phyloP scores from a whole-genome alignment of 2,329 filamentous ascomycete species.

The Torrubiella hemipterigena region DNA sequence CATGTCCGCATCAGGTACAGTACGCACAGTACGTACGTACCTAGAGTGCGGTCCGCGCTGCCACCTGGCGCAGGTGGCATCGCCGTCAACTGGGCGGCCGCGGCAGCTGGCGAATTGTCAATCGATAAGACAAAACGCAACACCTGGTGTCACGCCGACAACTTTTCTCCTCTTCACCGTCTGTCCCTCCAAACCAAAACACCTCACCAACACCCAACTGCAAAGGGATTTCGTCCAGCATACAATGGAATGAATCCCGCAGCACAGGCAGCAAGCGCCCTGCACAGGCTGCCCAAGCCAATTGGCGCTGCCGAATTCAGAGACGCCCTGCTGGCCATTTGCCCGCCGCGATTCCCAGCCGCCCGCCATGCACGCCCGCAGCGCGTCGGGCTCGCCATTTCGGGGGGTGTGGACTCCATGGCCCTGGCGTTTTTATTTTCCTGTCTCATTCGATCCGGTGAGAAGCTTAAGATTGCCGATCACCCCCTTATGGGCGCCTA shows the following conservation, averaged over 20 bases:
- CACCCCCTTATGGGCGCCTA: slow-evolving; percentile 28
- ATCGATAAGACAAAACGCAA: no score
- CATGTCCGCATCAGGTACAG: no score
- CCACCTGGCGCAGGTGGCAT: no score
- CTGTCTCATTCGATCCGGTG: slow-evolving; percentile 23
- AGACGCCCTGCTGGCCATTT: slow-evolving; percentile 37
- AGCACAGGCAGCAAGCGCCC: slow-evolving; percentile 17
- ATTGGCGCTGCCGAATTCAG: slow-evolving; percentile 24
- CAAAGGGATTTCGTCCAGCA: no score
- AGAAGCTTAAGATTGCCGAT: slow-evolving; percentile 28
- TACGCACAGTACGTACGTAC: no score
- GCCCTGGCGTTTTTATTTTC: slow-evolving; percentile 69
- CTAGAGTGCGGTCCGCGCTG: no score
- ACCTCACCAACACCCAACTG: no score
- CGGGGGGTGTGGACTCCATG: slow-evolving; percentile 97
- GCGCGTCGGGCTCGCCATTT: slow-evolving; percentile 58
- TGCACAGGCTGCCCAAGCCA: slow-evolving; percentile 25
- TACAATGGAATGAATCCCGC: slow-evolving; percentile 21
- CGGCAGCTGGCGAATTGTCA: no score
- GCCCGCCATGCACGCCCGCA: slow-evolving; percentile 20
- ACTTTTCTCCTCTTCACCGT: no score
- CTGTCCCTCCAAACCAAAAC: no score
- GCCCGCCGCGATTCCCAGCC: slow-evolving; percentile 35
- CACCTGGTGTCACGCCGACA: no score
- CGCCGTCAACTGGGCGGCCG: no score